Base-by-base conservation (phyloP, 176 grass and related monocot species). In the Coix lacrymajobi region DNA sequence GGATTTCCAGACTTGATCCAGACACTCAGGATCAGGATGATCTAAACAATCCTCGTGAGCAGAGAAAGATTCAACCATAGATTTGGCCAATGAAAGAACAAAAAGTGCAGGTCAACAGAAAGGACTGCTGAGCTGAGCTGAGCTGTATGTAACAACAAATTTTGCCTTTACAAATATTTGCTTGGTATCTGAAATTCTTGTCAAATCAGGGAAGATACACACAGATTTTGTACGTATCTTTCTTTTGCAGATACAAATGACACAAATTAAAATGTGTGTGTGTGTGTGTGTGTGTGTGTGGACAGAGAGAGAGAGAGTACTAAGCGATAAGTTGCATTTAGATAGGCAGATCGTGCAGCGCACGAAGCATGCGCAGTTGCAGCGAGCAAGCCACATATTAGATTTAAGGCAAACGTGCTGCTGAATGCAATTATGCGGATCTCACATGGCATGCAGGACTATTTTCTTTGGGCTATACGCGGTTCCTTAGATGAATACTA, bases 61-160 rank as follows among this genome's bases (percentile, higher is more conserved):
- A 48, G 4, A 40, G 4, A 75, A 20, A 8, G 32, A 69, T 80
- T 69, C 22, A 34, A 69, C 48, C 25, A 19, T 68, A 80, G 63
- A 80, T 80, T 51, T 69, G 30, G 63, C 1, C 10, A 34, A 8
- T 3, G 26, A 10, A 62, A 71, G 36, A 52, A n/a, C n/a, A 16
- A 38, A 8, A 17, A 2, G 3, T 82, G 63, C 5, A 30, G 29
- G 73, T 78, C 66, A 78, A 65, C 29, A 44, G 8, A 54, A 65
- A 43, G 68, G 56, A 72, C 20, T 26, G 28, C 58, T 72, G 31
- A 15, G 11, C 57, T 28, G 19, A 43, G 33, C 43, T 83, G 80
- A 84, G 80, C 70, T 81, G 85, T 68, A 79, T 57, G 75, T 74
- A 79, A 73, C 67, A 73, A 73, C 75, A 84, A 88, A 79, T 45